Base-by-base conservation (phyloP, 2,329 filamentous ascomycete genomes). In the Proliferodiscus dingleyae region DNA sequence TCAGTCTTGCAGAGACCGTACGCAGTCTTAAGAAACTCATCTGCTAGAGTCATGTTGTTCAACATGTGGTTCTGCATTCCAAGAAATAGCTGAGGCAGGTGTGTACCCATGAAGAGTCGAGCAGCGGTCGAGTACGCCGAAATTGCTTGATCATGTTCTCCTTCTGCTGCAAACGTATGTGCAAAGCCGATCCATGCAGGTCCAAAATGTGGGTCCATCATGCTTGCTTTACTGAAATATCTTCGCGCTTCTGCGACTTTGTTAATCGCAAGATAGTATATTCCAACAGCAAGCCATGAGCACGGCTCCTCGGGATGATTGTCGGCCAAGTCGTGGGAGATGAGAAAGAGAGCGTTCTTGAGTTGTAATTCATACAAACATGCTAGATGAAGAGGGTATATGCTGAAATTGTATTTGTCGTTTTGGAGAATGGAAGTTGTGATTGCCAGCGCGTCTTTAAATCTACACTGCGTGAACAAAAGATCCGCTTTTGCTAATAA, bases 121-220 rank as follows among this genome's bases (percentile, higher is more conserved):
- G 91, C 91, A 1, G 93, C 93, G 1, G 93, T 98, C 23, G 88
- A 95, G 69, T 98, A 98, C 0, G 94, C 93, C 7, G 90, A 94
- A 52, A 98, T 96, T 38, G 93, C 93, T 68, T 98, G 93, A 64
- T 98, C 93, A 65, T 97, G 90, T 66, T 98, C 93, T 42, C 93
- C 93, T 65, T 98, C 93, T 9, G 89, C 90, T 1, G 93, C 93
- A 64, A 98, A 98, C 0, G 93, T 98, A 65, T 98, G 94, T 1
- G 93, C 93, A 62, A 98, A 98, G 1, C 94, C 93, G 54, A 98
- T 97, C 93, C 93, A 98, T 3, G 93, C 93, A 1, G 93, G 88
- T 0, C 91, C 91, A 59, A 95, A 98, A 68, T 97, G 91, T 5
- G 91, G 87, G 62, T 98, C 90, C 83, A 98, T 91, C 73, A 97